A percentile compares a stretch with the other conserved stretches of the same genome.
These are phyloP conservation scores for Lasiosphaeria miniovina DNA, from an alignment of 495 filamentous ascomycete genomes.

Conservation along the genomic window DNA sequence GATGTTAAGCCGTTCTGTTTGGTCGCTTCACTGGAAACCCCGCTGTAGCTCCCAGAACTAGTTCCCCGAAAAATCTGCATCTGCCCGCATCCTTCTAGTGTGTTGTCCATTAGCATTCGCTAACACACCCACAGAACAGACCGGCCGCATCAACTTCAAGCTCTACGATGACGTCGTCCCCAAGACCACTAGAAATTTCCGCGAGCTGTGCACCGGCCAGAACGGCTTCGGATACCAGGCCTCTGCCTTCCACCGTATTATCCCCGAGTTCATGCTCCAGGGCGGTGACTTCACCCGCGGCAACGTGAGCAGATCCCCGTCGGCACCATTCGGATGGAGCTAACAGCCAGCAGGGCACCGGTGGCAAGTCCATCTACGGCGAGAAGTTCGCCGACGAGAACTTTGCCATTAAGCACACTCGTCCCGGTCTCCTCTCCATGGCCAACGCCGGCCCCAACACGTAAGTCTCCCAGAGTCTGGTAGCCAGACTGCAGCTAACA, in stretches of 20 bases:
- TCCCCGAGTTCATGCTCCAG: conserved; percentile 97
- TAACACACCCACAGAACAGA: conserved; percentile 55
- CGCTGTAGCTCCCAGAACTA: not conserved
- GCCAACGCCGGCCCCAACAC: conserved; percentile 80
- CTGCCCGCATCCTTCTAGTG: not conserved
- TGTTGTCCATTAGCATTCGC: conserved; percentile 6
- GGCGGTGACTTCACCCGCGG: conserved; percentile 98
- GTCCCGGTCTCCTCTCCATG: conserved; percentile 71
- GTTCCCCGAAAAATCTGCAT: conserved; percentile 5
- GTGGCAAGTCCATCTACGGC: conserved; percentile 84
- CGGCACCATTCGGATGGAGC: not conserved
- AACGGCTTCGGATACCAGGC: conserved; percentile 82
- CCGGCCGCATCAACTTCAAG: conserved; percentile 81
- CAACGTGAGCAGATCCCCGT: conserved; percentile 61
- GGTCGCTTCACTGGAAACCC: not conserved
- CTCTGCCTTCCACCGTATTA: conserved; percentile 92
- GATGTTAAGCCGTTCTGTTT: too few species aligned
- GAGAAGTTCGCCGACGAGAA: conserved; percentile 84
- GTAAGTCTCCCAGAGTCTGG: conserved; percentile 40
- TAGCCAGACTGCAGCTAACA: not conserved
- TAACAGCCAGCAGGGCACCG: conserved; percentile 60
- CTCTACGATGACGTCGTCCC: conserved; percentile 87
- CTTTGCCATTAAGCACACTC: conserved; percentile 62
- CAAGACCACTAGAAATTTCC: conserved; percentile 93
- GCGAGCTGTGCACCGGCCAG: conserved; percentile 86